Evolutionary conservation across 2,329 filamentous ascomycete species (phyloP).

Genomic region (Neopestalotiopsis clavispora): DNA sequence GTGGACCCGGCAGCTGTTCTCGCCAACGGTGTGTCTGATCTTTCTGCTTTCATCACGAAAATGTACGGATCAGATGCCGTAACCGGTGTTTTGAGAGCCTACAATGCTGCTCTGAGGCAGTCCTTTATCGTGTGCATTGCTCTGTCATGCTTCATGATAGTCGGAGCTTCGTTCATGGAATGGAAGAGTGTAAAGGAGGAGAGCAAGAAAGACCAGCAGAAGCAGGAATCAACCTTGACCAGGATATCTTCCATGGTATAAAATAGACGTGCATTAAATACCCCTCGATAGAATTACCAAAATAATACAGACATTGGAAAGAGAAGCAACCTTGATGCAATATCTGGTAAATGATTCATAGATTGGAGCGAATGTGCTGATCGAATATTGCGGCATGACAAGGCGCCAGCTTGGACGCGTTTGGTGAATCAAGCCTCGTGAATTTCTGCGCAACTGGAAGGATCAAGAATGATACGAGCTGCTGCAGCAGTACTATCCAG

Average conservation of each 20-base stretch:
- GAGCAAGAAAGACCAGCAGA: background rate
- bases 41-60: background rate
- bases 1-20: background rate
- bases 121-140: conserved; percentile 11
- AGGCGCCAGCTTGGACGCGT: too few relatives aligned
- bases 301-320: too few relatives aligned
- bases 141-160: background rate
- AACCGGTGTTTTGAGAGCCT: conserved; percentile 6
- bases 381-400: too few relatives aligned
- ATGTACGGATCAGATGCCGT: background rate
- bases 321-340: too few relatives aligned
- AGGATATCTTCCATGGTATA: background rate
- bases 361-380: too few relatives aligned
- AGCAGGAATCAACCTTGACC: background rate
- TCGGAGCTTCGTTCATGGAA: conserved; percentile 9
- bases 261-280: too few relatives aligned
- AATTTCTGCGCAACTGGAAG: too few relatives aligned
- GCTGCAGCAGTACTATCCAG: too few relatives aligned
- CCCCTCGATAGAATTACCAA: too few relatives aligned
- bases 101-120: conserved; percentile 2
- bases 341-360: too few relatives aligned
- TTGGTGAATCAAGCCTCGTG: too few relatives aligned
- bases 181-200: conserved; percentile 12
- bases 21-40: background rate
- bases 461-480: too few relatives aligned